Percentiles rank a stretch among this genome's conserved stretches.
Evolutionary conservation across 192 early-diverging fungal genomes (phyloP).

Genomic region (Coemansia brasiliensis): DNA sequence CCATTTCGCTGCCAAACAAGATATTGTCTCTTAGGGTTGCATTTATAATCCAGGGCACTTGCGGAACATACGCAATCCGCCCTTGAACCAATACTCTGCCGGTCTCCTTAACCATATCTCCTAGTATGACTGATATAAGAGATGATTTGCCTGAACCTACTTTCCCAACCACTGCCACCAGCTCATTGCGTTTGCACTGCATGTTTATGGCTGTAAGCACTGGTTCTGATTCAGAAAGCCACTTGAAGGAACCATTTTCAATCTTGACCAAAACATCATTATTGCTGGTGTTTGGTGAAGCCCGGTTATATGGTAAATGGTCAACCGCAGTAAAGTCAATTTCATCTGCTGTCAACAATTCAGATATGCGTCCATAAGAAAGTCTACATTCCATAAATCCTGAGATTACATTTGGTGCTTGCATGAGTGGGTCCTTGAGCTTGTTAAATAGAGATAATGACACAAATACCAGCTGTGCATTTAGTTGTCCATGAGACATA

Average conservation of each 20-base stretch:
- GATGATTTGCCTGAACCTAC: slow-evolving; percentile 68
- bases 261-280: slow-evolving; percentile 27
- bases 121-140: slow-evolving; percentile 62
- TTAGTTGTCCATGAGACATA: slow-evolving; percentile 57
- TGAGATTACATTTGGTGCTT: slow-evolving; percentile 77
- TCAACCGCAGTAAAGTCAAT: slow-evolving; percentile 65
- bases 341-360: slow-evolving; percentile 69
- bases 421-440: slow-evolving; percentile 78
- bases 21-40: slow-evolving; percentile 65
- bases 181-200: slow-evolving; percentile 39
- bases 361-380: slow-evolving; percentile 77
- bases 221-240: slow-evolving; percentile 32
- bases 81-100: slow-evolving; percentile 34
- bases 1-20: slow-evolving; percentile 59
- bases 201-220: slow-evolving; percentile 42
- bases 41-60: slow-evolving; percentile 60
- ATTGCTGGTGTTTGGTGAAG: background rate
- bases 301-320: slow-evolving; percentile 14
- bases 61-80: slow-evolving; percentile 59
- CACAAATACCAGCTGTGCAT: slow-evolving; percentile 76
- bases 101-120: slow-evolving; percentile 48
- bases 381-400: slow-evolving; percentile 74
- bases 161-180: slow-evolving; percentile 62
- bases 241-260: slow-evolving; percentile 47
- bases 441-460: slow-evolving; percentile 88